Evolutionary conservation across 2,329 filamentous ascomycete genomes (phyloP).

Genomic region (Cladosporium sp.): DNA sequence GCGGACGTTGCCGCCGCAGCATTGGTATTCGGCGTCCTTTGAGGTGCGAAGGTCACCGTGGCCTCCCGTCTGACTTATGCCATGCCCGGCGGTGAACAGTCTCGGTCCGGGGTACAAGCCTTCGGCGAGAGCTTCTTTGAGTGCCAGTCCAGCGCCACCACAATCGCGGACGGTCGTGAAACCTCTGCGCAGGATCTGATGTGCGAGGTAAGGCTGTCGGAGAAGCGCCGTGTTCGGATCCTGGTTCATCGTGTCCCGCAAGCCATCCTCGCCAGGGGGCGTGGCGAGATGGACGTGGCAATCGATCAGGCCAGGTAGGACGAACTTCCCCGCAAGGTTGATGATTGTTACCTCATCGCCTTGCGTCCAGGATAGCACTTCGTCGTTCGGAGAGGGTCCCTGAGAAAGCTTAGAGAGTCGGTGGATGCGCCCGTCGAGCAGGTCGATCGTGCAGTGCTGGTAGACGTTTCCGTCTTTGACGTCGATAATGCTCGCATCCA

Average conservation of each 20-base stretch:
- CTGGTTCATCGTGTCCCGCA: slow-evolving; percentile 34
- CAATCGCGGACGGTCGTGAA: slow-evolving; percentile 58
- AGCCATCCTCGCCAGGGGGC: slow-evolving; percentile 39
- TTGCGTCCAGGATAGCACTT: slow-evolving; percentile 26
- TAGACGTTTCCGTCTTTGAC: slow-evolving; percentile 30
- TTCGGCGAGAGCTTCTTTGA: slow-evolving; percentile 56
- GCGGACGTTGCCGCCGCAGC: slow-evolving; percentile 44
- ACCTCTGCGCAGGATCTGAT: slow-evolving; percentile 52
- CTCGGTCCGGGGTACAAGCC: slow-evolving; percentile 53
- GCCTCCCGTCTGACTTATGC: slow-evolving; percentile 55
- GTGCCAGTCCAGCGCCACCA: slow-evolving; percentile 51
- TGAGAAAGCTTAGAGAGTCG: slow-evolving; percentile 27
- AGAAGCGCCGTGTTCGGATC: slow-evolving; percentile 38
- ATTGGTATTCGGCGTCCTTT: slow-evolving; percentile 41
- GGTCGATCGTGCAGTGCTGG: slow-evolving; percentile 28
- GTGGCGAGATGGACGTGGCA: slow-evolving; percentile 48
- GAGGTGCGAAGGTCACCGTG: slow-evolving; percentile 52
- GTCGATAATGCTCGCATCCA: slow-evolving; percentile 25
- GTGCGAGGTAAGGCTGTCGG: slow-evolving; percentile 46
- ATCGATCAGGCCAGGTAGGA: slow-evolving; percentile 51
- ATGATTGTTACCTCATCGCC: slow-evolving; percentile 28
- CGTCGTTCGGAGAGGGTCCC: slow-evolving; percentile 23
- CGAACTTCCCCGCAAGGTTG: slow-evolving; percentile 42
- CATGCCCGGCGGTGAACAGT: slow-evolving; percentile 52
- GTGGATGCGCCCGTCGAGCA: slow-evolving; percentile 26